Evolutionary conservation across 345 rosid species (phyloP), one percentile per base, ranked within the genome.

Genomic region (Euclidium syriacum): DNA sequence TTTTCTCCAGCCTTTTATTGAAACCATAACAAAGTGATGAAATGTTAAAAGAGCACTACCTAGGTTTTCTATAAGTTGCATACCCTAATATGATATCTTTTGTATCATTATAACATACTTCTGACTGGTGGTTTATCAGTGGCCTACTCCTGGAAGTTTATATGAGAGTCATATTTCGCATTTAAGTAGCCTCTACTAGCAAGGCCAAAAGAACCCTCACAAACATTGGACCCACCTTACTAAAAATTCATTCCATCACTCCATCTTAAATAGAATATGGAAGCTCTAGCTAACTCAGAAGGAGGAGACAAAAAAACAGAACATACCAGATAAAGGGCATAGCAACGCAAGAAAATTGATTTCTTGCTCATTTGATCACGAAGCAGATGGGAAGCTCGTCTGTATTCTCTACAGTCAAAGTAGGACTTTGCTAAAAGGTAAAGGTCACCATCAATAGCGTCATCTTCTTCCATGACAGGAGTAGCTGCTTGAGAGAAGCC

Each of bases 251-350:
- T 10, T 52, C 44, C 20, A 48, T 29, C 15, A 44, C 35, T 33
- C 15, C 27, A 5, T 4, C 23, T 6, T 20, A 7, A 1, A 6
- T 16, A 24, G 6, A 1, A 23, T 20, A 50, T 0, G 44, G 51
- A 25, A 22, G 48, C 61, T 38, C 15, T 43, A 54, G 4, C 48
- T 70, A 42, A 55, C 14, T 19, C 19, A 72, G 30, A 68, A 64
- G 32, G 20, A 8, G 23, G 30, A 16, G 41, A 54, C 2, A 19
- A 35, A 62, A 11, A 49, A 44, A 46, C 16, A 16, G 12, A 34
- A 74, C 91, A 63, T 52, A 87, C 99, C 96, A 87, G 80, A 77
- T 80, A 94, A 62, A 90, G 97, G 26, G 97, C 91, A 76, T 94
- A 94, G 71, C 84, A 81, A 14, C 89, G 90, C 69, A 94, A 73